Conservation (phyloP, 2,329 filamentous ascomycete species). For the Blastomyces gilchristii region DNA sequence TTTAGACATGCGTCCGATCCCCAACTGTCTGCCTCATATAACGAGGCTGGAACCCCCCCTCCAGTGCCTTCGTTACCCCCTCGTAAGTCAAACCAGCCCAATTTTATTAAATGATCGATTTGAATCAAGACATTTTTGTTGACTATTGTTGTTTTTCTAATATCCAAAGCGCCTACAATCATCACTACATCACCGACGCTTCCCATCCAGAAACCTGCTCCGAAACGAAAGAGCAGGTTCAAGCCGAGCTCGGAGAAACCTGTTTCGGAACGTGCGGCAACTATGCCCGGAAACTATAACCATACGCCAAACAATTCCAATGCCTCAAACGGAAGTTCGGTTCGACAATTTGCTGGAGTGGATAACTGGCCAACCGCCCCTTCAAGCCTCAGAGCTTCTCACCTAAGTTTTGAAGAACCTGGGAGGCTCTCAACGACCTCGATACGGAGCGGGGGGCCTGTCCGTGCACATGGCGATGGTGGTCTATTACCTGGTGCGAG, state of each 20-base stretch:
- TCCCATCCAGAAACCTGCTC: conserved; percentile 43
- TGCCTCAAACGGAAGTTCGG: conserved; percentile 4
- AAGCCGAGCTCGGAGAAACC: conserved; percentile 28
- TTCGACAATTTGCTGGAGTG: neutral
- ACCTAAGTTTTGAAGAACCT: conserved; percentile 54
- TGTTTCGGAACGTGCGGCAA: conserved; percentile 24
- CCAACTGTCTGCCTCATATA: conserved; percentile 68
- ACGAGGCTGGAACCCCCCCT: conserved; percentile 45
- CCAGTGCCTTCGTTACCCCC: conserved; percentile 29
- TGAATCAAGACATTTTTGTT: neutral
- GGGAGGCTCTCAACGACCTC: conserved; percentile 40
- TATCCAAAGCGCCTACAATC: conserved; percentile 49
- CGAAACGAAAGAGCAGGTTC: conserved; percentile 30
- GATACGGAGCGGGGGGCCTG: conserved; percentile 35
- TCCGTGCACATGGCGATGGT: conserved; percentile 52
- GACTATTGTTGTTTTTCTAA: conserved; percentile 8
- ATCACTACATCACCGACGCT: conserved; percentile 86
- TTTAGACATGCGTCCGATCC: conserved; percentile 91
- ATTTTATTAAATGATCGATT: conserved; percentile 3
- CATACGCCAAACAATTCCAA: conserved; percentile 8
- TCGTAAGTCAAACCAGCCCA: conserved; percentile 22
- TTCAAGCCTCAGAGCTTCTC: conserved; percentile 27
- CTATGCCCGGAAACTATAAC: conserved; percentile 11
- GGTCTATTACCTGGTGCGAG: conserved; percentile 55
- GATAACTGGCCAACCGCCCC: conserved; percentile 21